These are phyloP conservation scores for Cymbopogon citratus DNA, from an alignment of 176 grass and related monocot genomes.

Conservation along the genomic window DNA sequence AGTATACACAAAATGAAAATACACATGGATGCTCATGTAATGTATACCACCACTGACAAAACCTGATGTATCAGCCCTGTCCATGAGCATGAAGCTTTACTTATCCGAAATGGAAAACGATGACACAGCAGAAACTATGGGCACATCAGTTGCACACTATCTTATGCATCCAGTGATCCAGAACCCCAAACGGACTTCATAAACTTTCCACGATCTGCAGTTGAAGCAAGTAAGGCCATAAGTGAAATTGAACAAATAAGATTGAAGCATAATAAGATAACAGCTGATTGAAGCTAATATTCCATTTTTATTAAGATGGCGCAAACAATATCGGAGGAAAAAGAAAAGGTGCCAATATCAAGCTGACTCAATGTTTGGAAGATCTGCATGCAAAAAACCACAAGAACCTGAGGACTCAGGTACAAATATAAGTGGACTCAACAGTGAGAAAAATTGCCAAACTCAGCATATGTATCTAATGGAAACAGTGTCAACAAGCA, in stretches of 20 bases:
- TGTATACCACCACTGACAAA: slow-evolving; percentile 68
- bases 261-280: neutral
- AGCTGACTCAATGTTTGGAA: neutral
- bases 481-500: neutral
- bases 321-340: neutral
- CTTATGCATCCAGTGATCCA: neutral
- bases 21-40: slow-evolving; percentile 54
- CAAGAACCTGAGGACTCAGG: neutral
- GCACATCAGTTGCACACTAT: slow-evolving; percentile 18
- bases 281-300: neutral
- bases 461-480: neutral
- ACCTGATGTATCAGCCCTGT: slow-evolving; percentile 86
- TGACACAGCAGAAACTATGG: neutral
- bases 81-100: slow-evolving; percentile 50
- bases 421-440: neutral
- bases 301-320: neutral
- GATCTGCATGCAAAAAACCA: neutral
- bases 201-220: slow-evolving; percentile 31
- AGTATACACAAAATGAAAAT: slow-evolving; percentile 77
- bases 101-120: slow-evolving; percentile 5
- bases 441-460: neutral
- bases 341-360: neutral
- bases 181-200: slow-evolving; percentile 11
- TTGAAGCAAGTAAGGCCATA: neutral
- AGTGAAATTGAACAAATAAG: slow-evolving; percentile 12